Conservation (phyloP, 805 yeast species). For the Saturnispora ahearnii region DNA sequence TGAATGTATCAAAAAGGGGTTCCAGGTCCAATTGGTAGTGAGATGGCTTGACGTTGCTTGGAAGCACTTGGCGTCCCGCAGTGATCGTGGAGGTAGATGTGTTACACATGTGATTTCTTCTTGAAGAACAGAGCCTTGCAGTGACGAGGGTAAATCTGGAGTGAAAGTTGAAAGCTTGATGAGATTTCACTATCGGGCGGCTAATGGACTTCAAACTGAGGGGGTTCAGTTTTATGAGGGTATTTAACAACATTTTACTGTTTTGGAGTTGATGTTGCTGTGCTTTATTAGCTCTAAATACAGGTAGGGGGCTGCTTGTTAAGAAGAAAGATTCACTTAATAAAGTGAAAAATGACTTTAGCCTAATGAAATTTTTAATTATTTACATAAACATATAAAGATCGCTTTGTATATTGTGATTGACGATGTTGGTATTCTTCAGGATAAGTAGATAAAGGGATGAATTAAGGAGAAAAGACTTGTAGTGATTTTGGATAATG, state of each 20-base stretch:
- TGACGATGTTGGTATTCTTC: too few relatives aligned
- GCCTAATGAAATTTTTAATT: not conserved
- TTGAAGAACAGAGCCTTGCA: constrained; percentile 4
- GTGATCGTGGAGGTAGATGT: not conserved
- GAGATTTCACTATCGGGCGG: not conserved
- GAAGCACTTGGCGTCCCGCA: constrained; percentile 25
- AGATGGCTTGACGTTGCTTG: constrained; percentile 54
- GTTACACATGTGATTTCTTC: constrained; percentile 4
- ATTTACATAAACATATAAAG: not conserved
- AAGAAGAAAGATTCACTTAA: not conserved
- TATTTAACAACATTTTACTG: not conserved
- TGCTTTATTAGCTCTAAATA: not conserved
- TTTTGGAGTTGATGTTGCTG: too few relatives aligned
- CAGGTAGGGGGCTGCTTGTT: not conserved
- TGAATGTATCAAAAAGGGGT: constrained; percentile 31
- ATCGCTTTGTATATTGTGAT: too few relatives aligned
- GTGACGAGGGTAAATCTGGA: constrained; percentile 2
- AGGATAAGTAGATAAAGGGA: too few relatives aligned
- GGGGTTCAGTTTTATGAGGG: not conserved
- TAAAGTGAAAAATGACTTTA: not conserved
- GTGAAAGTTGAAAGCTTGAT: not conserved
- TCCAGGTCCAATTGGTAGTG: constrained; percentile 60
- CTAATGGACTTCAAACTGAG: not conserved
- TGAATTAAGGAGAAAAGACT: too few relatives aligned
- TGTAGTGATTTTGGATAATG: too few relatives aligned